A percentile compares a stretch with the other conserved stretches of the same genome.
Evolutionary conservation across 176 grass and related monocot genomes (phyloP).

Genomic region (Carex scoparia): DNA sequence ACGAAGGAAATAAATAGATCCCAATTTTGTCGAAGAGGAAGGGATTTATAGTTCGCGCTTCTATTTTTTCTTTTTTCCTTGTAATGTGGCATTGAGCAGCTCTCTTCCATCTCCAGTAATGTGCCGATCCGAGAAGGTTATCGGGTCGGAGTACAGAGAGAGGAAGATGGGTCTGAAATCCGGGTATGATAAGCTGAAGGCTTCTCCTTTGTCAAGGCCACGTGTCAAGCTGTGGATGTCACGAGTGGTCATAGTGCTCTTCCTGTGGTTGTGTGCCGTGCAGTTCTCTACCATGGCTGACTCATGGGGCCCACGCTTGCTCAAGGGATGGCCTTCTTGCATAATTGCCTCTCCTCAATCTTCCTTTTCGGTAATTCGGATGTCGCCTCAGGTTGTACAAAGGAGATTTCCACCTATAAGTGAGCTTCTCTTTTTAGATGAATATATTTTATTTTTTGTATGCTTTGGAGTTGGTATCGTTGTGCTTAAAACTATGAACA

Average conservation of each 20-base stretch:
- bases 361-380: neutral
- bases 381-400: constrained; percentile 32
- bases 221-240: constrained; percentile 71
- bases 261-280: constrained; percentile 72
- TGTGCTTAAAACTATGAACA: neutral
- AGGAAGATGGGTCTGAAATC: constrained; percentile 18
- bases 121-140: constrained; percentile 27
- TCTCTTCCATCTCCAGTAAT: constrained; percentile 6
- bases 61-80: neutral
- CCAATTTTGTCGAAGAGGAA: neutral
- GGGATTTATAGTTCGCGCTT: neutral
- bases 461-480: constrained; percentile 6
- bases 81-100: neutral
- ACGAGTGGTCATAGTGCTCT: constrained; percentile 45
- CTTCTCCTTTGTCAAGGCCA: constrained; percentile 33
- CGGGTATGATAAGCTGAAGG: constrained; percentile 40
- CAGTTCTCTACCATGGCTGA: constrained; percentile 69
- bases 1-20: neutral
- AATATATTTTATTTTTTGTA: constrained; percentile 6
- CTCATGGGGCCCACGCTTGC: constrained; percentile 63
- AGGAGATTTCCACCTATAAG: constrained; percentile 59
- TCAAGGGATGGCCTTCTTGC: constrained; percentile 73
- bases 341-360: constrained; percentile 32
- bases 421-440: constrained; percentile 33
- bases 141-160: neutral